A percentile compares a stretch with the other conserved stretches of the same genome.
These are phyloP conservation scores for Sporothrix variecibatus DNA, from an alignment of 2,329 filamentous ascomycete species.

Conservation along the genomic window DNA sequence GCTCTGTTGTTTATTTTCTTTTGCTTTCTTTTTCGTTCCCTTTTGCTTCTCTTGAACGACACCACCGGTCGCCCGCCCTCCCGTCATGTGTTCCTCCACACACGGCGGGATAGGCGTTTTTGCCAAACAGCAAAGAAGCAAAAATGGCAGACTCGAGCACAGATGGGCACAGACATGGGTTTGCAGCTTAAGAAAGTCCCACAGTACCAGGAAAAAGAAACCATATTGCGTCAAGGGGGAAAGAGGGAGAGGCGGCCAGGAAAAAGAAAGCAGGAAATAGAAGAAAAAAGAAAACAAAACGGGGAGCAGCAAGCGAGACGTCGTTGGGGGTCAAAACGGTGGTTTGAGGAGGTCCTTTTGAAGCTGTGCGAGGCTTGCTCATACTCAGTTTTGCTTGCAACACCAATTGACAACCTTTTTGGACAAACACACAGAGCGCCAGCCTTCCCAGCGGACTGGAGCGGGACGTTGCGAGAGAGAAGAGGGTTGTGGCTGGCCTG, in stretches of 20 bases:
- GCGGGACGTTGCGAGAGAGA: not conserved
- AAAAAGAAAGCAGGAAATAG: not conserved
- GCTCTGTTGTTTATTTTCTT: not conserved
- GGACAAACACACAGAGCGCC: not conserved
- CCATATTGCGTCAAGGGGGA: not conserved
- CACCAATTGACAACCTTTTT: not conserved
- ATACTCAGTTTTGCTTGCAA: too few relatives aligned
- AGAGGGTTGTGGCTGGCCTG: not conserved
- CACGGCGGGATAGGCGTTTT: not conserved
- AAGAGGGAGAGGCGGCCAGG: not conserved
- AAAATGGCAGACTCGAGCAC: not conserved
- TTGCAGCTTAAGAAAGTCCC: not conserved
- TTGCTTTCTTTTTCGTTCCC: not conserved
- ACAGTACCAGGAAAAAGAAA: not conserved
- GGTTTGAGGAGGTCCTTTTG: not conserved
- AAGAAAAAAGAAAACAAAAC: not conserved
- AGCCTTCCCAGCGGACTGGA: not conserved
- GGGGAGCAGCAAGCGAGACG: not conserved
- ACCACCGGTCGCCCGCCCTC: not conserved
- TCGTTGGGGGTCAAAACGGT: slow-evolving; percentile 11
- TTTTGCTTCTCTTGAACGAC: not conserved
- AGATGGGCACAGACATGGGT: slow-evolving; percentile 16
- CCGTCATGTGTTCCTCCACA: not conserved
- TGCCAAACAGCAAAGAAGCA: not conserved
- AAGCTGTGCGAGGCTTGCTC: too few relatives aligned